Percentiles rank a stretch among this genome's conserved stretches.
Evolutionary conservation across 176 grass and related monocot genomes (phyloP).

Genomic region (Zizania latifolia): DNA sequence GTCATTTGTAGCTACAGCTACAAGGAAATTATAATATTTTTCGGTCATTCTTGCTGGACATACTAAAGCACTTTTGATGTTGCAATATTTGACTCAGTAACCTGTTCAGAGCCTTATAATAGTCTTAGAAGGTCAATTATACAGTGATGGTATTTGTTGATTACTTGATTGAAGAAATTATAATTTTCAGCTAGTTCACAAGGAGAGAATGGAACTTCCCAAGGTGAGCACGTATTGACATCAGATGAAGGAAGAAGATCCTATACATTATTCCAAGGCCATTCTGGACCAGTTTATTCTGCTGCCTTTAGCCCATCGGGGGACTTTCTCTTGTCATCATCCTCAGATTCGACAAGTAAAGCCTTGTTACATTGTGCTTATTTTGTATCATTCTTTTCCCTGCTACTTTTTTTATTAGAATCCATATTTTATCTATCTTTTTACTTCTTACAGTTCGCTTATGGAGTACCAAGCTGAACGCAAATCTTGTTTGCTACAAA

Average conservation of each 20-base stretch:
- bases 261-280: slow-evolving; percentile 83
- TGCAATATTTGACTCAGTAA: not conserved
- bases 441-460: slow-evolving; percentile 66
- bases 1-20: too few species aligned
- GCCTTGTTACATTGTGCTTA: slow-evolving; percentile 1
- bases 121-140: not conserved
- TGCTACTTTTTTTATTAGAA: slow-evolving; percentile 1
- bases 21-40: not conserved
- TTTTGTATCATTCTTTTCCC: slow-evolving; percentile 3
- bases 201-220: slow-evolving; percentile 58
- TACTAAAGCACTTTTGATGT: not conserved
- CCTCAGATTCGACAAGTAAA: slow-evolving; percentile 94
- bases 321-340: slow-evolving; percentile 85
- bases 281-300: slow-evolving; percentile 92
- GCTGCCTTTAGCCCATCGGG: slow-evolving; percentile 80
- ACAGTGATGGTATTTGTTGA: slow-evolving; percentile 26
- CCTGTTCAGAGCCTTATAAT: not conserved
- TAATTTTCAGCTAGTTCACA: slow-evolving; percentile 49
- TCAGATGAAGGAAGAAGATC: slow-evolving; percentile 61
- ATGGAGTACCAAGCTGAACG: slow-evolving; percentile 90
- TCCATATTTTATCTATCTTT: slow-evolving; percentile 2
- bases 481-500: slow-evolving; percentile 95
- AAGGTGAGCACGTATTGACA: slow-evolving; percentile 43
- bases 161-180: slow-evolving; percentile 24
- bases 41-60: too few species aligned